Conservation (phyloP, 495 filamentous ascomycete species). For the Chaetomium fimeti region DNA sequence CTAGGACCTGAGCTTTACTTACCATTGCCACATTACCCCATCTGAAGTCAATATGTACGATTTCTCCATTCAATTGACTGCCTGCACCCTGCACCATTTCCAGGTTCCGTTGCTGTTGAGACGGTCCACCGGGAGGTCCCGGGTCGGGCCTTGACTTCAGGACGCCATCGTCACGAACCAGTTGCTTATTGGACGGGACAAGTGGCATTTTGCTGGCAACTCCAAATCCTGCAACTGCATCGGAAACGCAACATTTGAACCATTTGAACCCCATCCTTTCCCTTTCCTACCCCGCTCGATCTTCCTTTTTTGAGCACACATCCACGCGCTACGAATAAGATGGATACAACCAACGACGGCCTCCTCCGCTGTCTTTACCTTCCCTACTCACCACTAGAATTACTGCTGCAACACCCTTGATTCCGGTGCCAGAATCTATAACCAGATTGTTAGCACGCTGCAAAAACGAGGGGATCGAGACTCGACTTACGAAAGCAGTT, state of each 20-base stretch:
- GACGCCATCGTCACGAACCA: not conserved
- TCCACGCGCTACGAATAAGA: not conserved
- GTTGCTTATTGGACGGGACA: constrained; percentile 18
- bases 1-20: too few relatives aligned
- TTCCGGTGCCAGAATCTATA: constrained; percentile 38
- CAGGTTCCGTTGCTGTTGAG: constrained; percentile 21
- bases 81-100: not conserved
- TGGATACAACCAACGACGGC: not conserved
- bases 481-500: constrained; percentile 73
- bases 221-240: not conserved
- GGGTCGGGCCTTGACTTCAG: constrained; percentile 15
- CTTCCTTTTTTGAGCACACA: not conserved
- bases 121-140: constrained; percentile 25
- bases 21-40: not conserved
- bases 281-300: not conserved
- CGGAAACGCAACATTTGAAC: not conserved
- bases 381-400: not conserved
- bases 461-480: not conserved
- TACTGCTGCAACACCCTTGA: constrained; percentile 25
- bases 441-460: constrained; percentile 12
- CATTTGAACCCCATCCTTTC: not conserved
- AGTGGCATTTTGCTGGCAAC: constrained; percentile 4
- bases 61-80: constrained; percentile 1
- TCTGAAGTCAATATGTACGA: not conserved
- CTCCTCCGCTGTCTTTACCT: too few relatives aligned